Base-by-base conservation (phyloP, 78 protist genomes). In the Tieghemostelium lacteum region DNA sequence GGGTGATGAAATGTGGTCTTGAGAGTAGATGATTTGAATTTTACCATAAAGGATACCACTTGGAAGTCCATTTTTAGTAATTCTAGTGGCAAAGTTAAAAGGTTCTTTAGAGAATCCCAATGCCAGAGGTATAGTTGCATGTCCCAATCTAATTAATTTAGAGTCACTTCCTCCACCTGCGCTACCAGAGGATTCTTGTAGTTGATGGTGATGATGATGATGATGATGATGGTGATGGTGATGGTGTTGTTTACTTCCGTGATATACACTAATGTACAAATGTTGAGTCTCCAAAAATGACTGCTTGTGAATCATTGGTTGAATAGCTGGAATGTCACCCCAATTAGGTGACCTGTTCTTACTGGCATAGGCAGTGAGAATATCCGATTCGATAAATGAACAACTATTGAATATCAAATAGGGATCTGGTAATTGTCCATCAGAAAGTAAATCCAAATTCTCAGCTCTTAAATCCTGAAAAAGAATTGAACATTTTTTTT, bases 281-380 rank as follows among this genome's bases (percentile, higher is more conserved):
- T 83, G 91, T 45, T 83, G 91, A 58, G 74, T 66, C 29, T 83
- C 91, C 1, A 83, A 17, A 29, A 45, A 83, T 10, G 60, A n/a
- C 57, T 69, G 42, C 36, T 50, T 66, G 2, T 57, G 26, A n/a
- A 83, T 83, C 39, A 37, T 45, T 36, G 91, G 91, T n/a, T 37
- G 54, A 7, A 83, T 66, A 19, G 91, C 78, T 28, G 69, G 72
- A 17, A 83, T 36, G 34, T 83, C 67, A 33, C 91, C 91, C 77
- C 77, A 83, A 24, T 58, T 12, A 3, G 91, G 91, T 29, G 20
- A 29, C 4, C 72, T 22, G 29, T 52, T 66, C 14, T 66, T 37
- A 2, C 26, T 31, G 19, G 65, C 73, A 26, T 50, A 61, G 2
- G 91, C 28, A 5, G 78, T 83, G 2, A 26, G 10, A 26, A 83